Evolutionary conservation across 1,284 basidiomycete genomes (phyloP).

Genomic region (Tilletia caries): DNA sequence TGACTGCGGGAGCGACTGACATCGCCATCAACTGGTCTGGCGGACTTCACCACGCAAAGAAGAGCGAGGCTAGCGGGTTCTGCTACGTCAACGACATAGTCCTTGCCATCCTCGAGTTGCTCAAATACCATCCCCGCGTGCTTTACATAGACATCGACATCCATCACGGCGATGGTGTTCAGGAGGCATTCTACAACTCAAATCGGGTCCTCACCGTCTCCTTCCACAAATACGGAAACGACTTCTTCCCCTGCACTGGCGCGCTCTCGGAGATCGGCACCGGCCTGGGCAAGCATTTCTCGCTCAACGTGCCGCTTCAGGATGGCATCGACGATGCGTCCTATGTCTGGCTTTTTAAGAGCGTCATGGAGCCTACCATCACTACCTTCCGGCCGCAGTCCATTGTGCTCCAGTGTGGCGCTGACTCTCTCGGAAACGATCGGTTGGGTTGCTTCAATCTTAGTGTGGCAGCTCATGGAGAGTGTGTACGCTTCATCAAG

Average conservation of each 20-base stretch:
- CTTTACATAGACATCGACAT: constrained; percentile 98
- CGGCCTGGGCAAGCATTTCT: constrained; percentile 80
- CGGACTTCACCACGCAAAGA: constrained; percentile 96
- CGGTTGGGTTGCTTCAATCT: constrained; percentile 95
- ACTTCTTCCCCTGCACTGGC: constrained; percentile 70
- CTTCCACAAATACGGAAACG: constrained; percentile 97
- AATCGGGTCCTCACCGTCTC: constrained; percentile 98
- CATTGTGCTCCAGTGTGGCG: constrained; percentile 95
- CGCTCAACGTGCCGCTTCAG: constrained; percentile 87
- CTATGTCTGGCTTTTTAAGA: constrained; percentile 92
- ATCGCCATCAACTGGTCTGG: constrained; percentile 98
- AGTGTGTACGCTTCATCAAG: constrained; percentile 94
- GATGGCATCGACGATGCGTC: constrained; percentile 97
- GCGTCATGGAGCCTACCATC: constrained; percentile 90
- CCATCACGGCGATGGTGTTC: constrained; percentile 96
- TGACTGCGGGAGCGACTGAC: constrained; percentile 70
- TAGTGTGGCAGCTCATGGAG: constrained; percentile 96
- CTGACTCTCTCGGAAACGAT: constrained; percentile 91
- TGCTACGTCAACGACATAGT: constrained; percentile 90
- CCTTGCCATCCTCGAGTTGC: constrained; percentile 63
- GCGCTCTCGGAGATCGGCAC: constrained; percentile 50
- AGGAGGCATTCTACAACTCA: constrained; percentile 96
- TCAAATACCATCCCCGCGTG: constrained; percentile 72
- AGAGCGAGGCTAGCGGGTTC: constrained; percentile 89
- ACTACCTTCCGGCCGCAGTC: constrained; percentile 80